Evolutionary conservation across 2,329 filamentous ascomycete genomes (phyloP), one percentile per base, ranked within the genome.

Genomic region (Ascochyta rabiei): DNA sequence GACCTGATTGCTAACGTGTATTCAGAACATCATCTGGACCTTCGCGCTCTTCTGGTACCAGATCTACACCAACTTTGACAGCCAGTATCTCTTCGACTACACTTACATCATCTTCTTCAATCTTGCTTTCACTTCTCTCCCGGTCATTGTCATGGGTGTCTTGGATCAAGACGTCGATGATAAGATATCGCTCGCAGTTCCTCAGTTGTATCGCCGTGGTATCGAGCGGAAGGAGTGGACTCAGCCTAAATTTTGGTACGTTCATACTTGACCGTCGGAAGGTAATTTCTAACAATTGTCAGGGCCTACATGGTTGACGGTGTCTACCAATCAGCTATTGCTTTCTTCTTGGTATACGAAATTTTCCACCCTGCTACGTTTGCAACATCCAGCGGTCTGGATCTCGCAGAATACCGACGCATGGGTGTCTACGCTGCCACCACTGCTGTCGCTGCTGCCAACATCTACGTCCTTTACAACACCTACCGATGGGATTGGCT

Each of bases 401-500:
- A 88, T 62, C 79, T 98, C 23, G 84, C 86, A 57, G 93, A 98
- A 67, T 87, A 91, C 63, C 85, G 87, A 60, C 87, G 93, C 62
- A 89, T 99, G 69, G 95, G 95, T 67, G 85, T 91, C 48, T 96
- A 95, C 74, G 86, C 97, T 65, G 92, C 88, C 3, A 91, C 90
- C 53, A 89, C 90, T 13, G 87, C 91, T 6, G 88, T 99, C 54
- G 79, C 96, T 63, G 88, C 91, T 35, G 96, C 96, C 80, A 99
- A 99, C 76, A 80, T 88, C 55, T 99, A 98, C 79, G 91, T 99
- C 64, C 81, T 99, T 61, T 87, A 98, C 79, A 99, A 99, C 77
- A 96, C 90, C 0, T 98, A 96, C 76, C 86, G 93, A 57, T 99
- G 95, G 95, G 95, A 99, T 75, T 99, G 93, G 93, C 81, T 99